Evolutionary conservation across 345 rosid species (phyloP), one percentile per base, ranked within the genome.

Genomic region (Zanthoxylum bungeanum): DNA sequence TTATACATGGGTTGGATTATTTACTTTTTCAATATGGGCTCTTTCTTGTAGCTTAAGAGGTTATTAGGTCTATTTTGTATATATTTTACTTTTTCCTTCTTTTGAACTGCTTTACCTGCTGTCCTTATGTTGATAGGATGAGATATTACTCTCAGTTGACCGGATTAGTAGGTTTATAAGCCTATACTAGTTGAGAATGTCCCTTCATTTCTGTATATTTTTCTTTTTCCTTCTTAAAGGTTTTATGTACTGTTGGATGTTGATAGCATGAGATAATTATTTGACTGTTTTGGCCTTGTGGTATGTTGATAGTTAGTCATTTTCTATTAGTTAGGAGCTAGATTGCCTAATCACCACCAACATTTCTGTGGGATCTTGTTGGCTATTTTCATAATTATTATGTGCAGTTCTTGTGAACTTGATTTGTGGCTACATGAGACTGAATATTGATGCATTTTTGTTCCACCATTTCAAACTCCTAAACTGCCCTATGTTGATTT

Each of bases 161-260:
- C 19, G 28, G 42, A 55, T 69, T 64, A 63, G 42, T 36, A 53
- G 39, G 50, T n/a, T 75, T 44, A 34, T 19, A 63, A 39, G 34
- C 42, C 9, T 25, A 46, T 39, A 25, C 14, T 42, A 7, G 7
- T 40, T 42, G 36, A 40, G 33, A 24, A 39, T 8, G n/a, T 42
- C 6, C 25, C 31, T 22, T 11, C 12, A 39, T 39, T 22, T 37
- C 9, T 61, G 2, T 61, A 12, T 1, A 11, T 39, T 33, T 61
- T 39, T 61, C 22, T 61, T 61, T 4, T 61, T 9, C 50, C 25
- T 60, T 42, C 8, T 10, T 30, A 1, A 10, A 33, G 53, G 31
- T 50, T 66, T 66, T 39, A 16, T 22, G 16, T 36, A 36, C 34
- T 14, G 1, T 42, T 42, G 47, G 14, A 34, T 67, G 47, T 36